Evolutionary conservation across 176 grass and related monocot genomes (phyloP).

Genomic region (Chrysopogon serrulatus): DNA sequence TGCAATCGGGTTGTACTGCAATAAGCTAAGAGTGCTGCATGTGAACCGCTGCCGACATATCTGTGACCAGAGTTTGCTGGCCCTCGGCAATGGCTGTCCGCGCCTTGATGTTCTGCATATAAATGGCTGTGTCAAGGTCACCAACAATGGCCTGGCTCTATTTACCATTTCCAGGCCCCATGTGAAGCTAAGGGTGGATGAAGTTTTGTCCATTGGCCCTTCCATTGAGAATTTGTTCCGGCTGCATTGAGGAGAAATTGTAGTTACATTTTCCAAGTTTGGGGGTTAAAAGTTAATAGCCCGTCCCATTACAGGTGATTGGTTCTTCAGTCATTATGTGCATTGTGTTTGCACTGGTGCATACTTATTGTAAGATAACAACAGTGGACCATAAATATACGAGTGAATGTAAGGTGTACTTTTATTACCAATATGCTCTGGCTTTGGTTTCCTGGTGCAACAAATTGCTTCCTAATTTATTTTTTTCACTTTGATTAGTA

Average conservation of each 20-base stretch:
- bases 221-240: constrained; percentile 59
- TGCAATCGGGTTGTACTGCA: constrained; percentile 57
- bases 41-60: constrained; percentile 74
- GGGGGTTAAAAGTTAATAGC: background rate
- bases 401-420: constrained; percentile 3
- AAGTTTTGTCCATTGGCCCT: constrained; percentile 60
- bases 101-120: constrained; percentile 59
- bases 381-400: background rate
- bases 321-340: background rate
- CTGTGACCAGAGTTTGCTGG: constrained; percentile 56
- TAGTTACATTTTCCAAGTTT: background rate
- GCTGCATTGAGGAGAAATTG: constrained; percentile 20
- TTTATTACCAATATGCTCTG: background rate
- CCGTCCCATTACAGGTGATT: constrained; percentile 4
- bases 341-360: constrained; percentile 18
- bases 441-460: background rate
- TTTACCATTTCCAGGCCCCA: constrained; percentile 64
- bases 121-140: constrained; percentile 56
- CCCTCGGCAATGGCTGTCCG: constrained; percentile 49
- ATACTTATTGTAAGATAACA: constrained; percentile 17
- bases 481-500: background rate
- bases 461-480: background rate
- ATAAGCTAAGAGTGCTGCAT: constrained; percentile 67
- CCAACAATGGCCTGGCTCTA: constrained; percentile 41
- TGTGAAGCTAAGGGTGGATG: constrained; percentile 54